A percentile compares a stretch with the other conserved stretches of the same genome.
Evolutionary conservation across 768 basidiomycete species (phyloP).

Genomic region (Paxillus involutus): DNA sequence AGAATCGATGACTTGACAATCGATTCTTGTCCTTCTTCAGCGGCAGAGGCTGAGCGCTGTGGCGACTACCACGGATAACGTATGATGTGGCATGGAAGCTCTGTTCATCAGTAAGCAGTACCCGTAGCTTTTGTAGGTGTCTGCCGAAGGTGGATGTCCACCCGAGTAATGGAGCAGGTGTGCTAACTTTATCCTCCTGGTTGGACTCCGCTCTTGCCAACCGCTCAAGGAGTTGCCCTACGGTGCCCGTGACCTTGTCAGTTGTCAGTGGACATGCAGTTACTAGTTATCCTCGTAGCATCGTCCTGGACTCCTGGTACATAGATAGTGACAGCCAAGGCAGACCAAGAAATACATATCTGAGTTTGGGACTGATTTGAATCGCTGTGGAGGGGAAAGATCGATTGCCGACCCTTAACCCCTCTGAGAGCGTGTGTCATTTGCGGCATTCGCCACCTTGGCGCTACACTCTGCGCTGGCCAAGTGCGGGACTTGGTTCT

Average conservation of each 20-base stretch:
- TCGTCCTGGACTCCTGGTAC: too few relatives aligned
- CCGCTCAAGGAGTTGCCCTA: too few relatives aligned
- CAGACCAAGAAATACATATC: background rate
- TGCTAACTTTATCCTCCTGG: background rate
- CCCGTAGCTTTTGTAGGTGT: background rate
- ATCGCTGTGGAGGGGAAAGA: constrained; percentile 3
- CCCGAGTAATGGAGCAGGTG: background rate
- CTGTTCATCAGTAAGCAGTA: background rate
- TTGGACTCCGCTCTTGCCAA: background rate
- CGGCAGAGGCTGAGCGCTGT: background rate
- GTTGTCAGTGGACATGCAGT: too few relatives aligned
- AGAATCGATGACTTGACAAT: constrained; percentile 16
- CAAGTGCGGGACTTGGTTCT: constrained; percentile 10
- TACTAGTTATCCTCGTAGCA: too few relatives aligned
- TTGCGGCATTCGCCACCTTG: constrained; percentile 14
- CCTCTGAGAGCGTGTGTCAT: constrained; percentile 12
- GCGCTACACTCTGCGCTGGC: constrained; percentile 7
- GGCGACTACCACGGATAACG: background rate
- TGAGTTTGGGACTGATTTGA: background rate
- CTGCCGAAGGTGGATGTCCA: background rate
- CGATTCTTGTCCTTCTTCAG: background rate
- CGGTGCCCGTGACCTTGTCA: too few relatives aligned
- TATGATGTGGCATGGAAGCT: background rate
- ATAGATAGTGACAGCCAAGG: too few relatives aligned
- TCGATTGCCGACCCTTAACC: constrained; percentile 33